phyloP scores from a whole-genome alignment of 805 yeast species.

The Citeromyces nyonsensis region DNA sequence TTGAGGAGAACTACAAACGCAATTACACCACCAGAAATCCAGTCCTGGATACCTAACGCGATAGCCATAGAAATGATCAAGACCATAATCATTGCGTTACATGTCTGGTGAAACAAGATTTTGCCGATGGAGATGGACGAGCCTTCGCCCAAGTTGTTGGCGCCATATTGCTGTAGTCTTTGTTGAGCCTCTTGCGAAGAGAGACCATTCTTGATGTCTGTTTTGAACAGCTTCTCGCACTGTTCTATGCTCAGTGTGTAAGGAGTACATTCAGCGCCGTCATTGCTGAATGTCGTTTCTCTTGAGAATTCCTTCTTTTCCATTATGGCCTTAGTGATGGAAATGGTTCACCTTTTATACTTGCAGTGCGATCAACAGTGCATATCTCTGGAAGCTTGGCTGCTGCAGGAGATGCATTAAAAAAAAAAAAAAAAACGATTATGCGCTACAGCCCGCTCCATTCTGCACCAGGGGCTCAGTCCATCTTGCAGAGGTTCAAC shows the following conservation, averaged over 20 bases:
- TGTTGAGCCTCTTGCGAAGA: slow-evolving; percentile 14
- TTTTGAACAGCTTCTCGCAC: slow-evolving; percentile 6
- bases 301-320: neutral
- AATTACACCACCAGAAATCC: slow-evolving; percentile 76
- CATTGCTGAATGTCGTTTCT: neutral
- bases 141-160: slow-evolving; percentile 46
- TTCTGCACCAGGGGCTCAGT: too few relatives aligned
- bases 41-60: slow-evolving; percentile 58
- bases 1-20: slow-evolving; percentile 51
- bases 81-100: slow-evolving; percentile 70
- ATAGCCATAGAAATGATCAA: slow-evolving; percentile 54
- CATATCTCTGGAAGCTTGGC: too few relatives aligned
- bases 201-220: slow-evolving; percentile 34
- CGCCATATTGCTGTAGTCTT: slow-evolving; percentile 26
- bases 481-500: too few relatives aligned
- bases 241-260: slow-evolving; percentile 1
- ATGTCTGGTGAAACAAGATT: slow-evolving; percentile 50
- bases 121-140: slow-evolving; percentile 32
- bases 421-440: too few relatives aligned
- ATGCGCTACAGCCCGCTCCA: too few relatives aligned
- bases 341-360: too few relatives aligned
- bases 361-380: too few relatives aligned
- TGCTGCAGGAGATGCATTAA: too few relatives aligned
- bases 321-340: too few relatives aligned
- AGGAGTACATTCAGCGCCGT: slow-evolving; percentile 1